phyloP scores from a whole-genome alignment of 192 early-diverging fungal genomes.

The Coemansia sp. region DNA sequence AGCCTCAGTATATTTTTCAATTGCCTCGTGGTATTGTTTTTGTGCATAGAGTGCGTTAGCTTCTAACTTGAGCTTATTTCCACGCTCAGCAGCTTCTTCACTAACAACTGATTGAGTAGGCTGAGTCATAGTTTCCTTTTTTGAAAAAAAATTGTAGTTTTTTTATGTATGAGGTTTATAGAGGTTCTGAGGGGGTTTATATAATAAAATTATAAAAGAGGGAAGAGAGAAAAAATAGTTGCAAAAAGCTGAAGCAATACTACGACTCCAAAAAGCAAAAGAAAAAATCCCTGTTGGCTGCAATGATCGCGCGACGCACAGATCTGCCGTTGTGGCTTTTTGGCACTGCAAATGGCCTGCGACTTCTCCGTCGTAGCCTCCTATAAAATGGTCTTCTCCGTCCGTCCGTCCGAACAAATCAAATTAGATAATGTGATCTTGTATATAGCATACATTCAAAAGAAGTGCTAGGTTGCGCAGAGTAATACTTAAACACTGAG shows the following conservation, averaged over 20 bases:
- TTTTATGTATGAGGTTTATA: background rate
- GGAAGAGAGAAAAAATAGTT: background rate
- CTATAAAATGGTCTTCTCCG: no score
- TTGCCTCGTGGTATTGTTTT: constrained; percentile 81
- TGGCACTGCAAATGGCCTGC: background rate
- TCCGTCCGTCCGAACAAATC: no score
- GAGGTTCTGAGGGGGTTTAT: background rate
- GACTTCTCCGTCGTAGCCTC: no score
- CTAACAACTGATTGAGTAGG: constrained; percentile 12
- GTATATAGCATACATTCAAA: no score
- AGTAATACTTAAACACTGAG: no score
- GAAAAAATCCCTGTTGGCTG: background rate
- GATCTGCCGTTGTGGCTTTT: background rate
- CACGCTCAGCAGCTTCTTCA: constrained; percentile 13
- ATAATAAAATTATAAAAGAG: background rate
- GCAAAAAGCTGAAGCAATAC: background rate
- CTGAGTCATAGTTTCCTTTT: constrained; percentile 14
- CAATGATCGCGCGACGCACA: background rate
- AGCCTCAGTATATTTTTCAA: constrained; percentile 86
- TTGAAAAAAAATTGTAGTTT: background rate
- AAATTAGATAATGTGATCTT: no score
- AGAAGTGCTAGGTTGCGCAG: no score
- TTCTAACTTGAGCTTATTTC: constrained; percentile 38
- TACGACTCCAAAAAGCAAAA: no score
- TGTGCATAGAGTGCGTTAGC: constrained; percentile 44